These are phyloP conservation scores for Silene conica DNA, from an alignment of 148 eudicot species.

Conservation along the genomic window DNA sequence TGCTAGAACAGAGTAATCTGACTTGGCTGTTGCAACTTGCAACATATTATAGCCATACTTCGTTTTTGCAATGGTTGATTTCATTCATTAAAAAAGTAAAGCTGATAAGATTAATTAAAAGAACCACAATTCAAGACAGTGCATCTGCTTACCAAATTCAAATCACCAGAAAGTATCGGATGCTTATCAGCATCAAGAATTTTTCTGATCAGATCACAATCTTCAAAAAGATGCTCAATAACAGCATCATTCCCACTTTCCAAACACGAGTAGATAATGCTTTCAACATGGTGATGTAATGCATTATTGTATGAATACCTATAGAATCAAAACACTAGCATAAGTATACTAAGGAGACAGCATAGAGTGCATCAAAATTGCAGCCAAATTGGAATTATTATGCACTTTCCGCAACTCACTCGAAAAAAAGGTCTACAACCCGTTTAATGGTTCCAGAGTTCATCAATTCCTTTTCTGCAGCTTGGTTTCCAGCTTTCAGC, in stretches of 20 bases:
- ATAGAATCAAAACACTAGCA: slow-evolving; percentile 23
- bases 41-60: not conserved
- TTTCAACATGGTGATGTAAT: slow-evolving; percentile 95
- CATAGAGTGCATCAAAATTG: not conserved
- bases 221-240: slow-evolving; percentile 60
- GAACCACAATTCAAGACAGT: not conserved
- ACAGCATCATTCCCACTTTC: slow-evolving; percentile 62
- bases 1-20: not conserved
- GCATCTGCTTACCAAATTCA: slow-evolving; percentile 41
- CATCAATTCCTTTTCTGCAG: slow-evolving; percentile 77
- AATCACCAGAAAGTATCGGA: slow-evolving; percentile 49
- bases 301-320: slow-evolving; percentile 95
- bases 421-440: slow-evolving; percentile 79
- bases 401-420: slow-evolving; percentile 46
- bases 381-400: not conserved
- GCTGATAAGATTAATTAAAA: not conserved
- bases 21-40: not conserved
- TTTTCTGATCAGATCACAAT: slow-evolving; percentile 59
- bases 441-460: slow-evolving; percentile 79
- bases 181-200: slow-evolving; percentile 67
- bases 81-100: not conserved
- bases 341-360: slow-evolving; percentile 7
- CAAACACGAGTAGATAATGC: slow-evolving; percentile 74
- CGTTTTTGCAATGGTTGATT: not conserved
- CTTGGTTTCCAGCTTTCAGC: slow-evolving; percentile 77